Percentiles rank a stretch among this genome's conserved stretches.
Conservation (phyloP, 495 filamentous ascomycete species). For the Amniculicola lignicola region DNA sequence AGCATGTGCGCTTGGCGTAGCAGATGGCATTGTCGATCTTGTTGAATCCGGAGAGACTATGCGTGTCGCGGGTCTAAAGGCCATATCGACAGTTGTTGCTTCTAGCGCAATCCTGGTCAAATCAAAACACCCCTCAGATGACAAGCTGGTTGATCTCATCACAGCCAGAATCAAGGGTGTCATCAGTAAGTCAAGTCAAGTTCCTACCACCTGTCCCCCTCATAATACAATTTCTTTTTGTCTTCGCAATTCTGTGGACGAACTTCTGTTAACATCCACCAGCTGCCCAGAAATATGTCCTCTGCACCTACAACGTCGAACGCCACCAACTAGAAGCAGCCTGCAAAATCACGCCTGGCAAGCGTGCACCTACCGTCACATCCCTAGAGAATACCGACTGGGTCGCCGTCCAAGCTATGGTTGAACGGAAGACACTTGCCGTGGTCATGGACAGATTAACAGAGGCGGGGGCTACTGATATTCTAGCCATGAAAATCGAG, state of each 20-base stretch:
- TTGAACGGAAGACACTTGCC: constrained; percentile 84
- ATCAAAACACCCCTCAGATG: constrained; percentile 79
- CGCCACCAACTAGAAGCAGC: constrained; percentile 62
- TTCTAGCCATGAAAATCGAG: constrained; percentile 80
- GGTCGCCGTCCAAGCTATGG: constrained; percentile 93
- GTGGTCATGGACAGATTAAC: constrained; percentile 86
- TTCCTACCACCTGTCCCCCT: background rate
- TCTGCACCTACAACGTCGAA: constrained; percentile 94
- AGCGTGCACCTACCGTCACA: constrained; percentile 88
- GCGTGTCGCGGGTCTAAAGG: constrained; percentile 92
- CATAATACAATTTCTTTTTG: background rate
- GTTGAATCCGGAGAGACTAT: constrained; percentile 99
- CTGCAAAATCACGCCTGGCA: constrained; percentile 84
- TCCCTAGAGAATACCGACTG: constrained; percentile 82
- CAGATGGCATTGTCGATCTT: constrained; percentile 95
- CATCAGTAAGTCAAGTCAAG: constrained; percentile 60
- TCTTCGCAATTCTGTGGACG: background rate
- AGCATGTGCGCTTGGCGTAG: constrained; percentile 90
- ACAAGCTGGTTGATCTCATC: constrained; percentile 73
- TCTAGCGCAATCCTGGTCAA: constrained; percentile 88
- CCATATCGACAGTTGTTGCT: constrained; percentile 88
- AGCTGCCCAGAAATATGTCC: constrained; percentile 89
- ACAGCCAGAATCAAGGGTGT: constrained; percentile 81
- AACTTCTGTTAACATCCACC: constrained; percentile 17
- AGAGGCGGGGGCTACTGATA: constrained; percentile 77